Evolutionary conservation across 306 rosid species (phyloP).

Genomic region (Rosa rugosa): DNA sequence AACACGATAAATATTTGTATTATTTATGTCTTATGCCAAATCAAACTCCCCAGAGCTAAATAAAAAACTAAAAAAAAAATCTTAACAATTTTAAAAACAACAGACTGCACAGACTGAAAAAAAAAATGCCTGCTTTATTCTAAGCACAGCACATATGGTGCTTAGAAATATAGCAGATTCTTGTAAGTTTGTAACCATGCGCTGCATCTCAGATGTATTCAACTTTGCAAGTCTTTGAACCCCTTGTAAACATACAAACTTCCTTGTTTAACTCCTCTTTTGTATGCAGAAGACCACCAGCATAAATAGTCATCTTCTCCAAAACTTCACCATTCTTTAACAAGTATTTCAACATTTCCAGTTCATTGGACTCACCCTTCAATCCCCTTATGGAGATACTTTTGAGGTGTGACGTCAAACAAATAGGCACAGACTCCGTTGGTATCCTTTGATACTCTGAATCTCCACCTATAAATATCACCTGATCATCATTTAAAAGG

Average conservation of each 20-base stretch:
- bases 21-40: not conserved
- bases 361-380: not conserved
- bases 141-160: not conserved
- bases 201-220: not conserved
- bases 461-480: not conserved
- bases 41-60: not conserved
- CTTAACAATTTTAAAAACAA: not conserved
- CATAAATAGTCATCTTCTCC: conserved; percentile 1
- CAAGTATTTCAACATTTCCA: conserved; percentile 8
- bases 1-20: not conserved
- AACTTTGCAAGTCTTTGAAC: not conserved
- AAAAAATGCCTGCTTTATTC: not conserved
- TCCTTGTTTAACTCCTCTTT: not conserved
- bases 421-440: not conserved
- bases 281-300: not conserved
- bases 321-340: not conserved
- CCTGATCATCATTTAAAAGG: conserved; percentile 1
- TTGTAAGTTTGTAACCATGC: not conserved
- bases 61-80: too few relatives aligned
- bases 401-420: not conserved
- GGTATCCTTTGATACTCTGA: not conserved
- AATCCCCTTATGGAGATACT: not conserved
- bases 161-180: not conserved
- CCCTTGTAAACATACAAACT: not conserved
- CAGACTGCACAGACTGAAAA: not conserved